phyloP scores from a whole-genome alignment of 176 grass and related monocot species.

The Rhynchospora breviuscula region DNA sequence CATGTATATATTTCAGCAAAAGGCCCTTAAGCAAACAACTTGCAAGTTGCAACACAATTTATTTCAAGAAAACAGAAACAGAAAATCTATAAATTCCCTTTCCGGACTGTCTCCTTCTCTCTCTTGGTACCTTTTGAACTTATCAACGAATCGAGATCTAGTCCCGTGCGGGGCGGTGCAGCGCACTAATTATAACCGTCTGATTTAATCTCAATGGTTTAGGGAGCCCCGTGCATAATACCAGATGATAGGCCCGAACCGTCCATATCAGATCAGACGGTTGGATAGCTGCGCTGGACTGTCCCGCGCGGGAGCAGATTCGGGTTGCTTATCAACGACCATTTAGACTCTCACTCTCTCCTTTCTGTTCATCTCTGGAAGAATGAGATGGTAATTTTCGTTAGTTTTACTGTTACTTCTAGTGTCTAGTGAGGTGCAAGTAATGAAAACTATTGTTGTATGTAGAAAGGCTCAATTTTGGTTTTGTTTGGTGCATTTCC shows the following conservation, averaged over 20 bases:
- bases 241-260: too few relatives aligned
- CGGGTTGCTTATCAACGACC: too few relatives aligned
- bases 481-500: slow-evolving; percentile 21
- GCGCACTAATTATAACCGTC: too few relatives aligned
- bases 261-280: too few relatives aligned
- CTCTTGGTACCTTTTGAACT: not conserved
- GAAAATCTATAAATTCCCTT: not conserved
- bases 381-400: not conserved
- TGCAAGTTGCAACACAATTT: not conserved
- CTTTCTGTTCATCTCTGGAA: not conserved
- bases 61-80: not conserved
- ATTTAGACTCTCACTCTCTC: not conserved
- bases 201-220: too few relatives aligned
- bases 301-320: too few relatives aligned
- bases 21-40: not conserved
- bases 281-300: too few relatives aligned
- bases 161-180: too few relatives aligned
- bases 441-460: slow-evolving; percentile 13
- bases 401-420: not conserved
- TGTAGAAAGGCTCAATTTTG: not conserved
- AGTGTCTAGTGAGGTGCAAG: slow-evolving; percentile 4
- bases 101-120: not conserved
- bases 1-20: not conserved
- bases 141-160: too few relatives aligned
- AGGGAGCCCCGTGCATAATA: too few relatives aligned